phyloP scores from a whole-genome alignment of 768 basidiomycete genomes.

The Leccinum sublutescens region DNA sequence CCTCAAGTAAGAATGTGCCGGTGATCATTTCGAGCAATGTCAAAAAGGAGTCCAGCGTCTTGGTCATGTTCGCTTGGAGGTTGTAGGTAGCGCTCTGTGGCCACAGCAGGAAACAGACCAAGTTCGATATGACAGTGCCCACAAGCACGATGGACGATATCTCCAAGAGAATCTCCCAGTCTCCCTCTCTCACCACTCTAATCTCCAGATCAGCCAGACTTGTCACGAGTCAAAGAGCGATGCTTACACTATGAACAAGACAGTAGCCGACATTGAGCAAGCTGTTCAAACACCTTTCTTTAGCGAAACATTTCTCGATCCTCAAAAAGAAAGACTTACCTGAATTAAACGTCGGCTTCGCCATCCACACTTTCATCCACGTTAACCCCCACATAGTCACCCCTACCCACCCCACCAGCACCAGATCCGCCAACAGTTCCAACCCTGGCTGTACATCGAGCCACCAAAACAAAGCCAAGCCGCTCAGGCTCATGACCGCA shows the following conservation, averaged over 20 bases:
- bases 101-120: constrained; percentile 84
- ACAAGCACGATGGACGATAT: constrained; percentile 75
- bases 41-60: constrained; percentile 83
- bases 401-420: constrained; percentile 82
- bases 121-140: constrained; percentile 76
- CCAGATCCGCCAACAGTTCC: constrained; percentile 70
- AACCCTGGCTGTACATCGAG: constrained; percentile 67
- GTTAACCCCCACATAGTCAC: constrained; percentile 77
- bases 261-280: constrained; percentile 81
- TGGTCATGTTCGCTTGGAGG: constrained; percentile 81
- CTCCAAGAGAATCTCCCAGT: constrained; percentile 67
- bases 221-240: not conserved
- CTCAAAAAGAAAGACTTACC: constrained; percentile 39
- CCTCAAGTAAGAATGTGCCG: constrained; percentile 80
- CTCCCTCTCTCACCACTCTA: constrained; percentile 88
- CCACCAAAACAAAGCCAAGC: constrained; percentile 79
- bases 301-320: not conserved
- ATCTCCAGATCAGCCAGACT: constrained; percentile 4
- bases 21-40: constrained; percentile 84
- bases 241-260: constrained; percentile 77
- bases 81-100: constrained; percentile 79
- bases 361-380: constrained; percentile 92
- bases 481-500: constrained; percentile 67
- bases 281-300: constrained; percentile 40
- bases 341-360: constrained; percentile 86